These are phyloP conservation scores for Tolypocladium inflatum DNA, from an alignment of 2,329 filamentous ascomycete genomes.

Conservation along the genomic window DNA sequence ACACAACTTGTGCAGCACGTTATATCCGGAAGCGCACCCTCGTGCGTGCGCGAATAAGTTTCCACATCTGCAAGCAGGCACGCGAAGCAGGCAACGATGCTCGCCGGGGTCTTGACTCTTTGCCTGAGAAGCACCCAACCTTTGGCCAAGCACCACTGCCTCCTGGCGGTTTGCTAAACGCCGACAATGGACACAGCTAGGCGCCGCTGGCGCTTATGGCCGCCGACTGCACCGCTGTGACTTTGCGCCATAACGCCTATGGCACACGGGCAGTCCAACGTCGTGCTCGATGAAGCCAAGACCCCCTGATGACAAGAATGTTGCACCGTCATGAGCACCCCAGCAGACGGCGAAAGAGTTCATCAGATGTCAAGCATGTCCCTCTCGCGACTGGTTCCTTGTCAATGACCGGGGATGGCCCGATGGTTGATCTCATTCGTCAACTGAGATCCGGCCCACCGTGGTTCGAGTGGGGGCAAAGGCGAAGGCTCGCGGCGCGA, in stretches of 20 bases:
- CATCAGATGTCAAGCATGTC: neutral
- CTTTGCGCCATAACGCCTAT: neutral
- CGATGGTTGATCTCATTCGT: neutral
- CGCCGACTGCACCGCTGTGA: neutral
- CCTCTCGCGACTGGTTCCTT: neutral
- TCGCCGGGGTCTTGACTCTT: neutral
- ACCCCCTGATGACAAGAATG: neutral
- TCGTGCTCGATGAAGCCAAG: neutral
- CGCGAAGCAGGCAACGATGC: neutral
- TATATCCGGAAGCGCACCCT: neutral
- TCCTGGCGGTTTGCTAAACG: neutral
- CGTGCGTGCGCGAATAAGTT: neutral
- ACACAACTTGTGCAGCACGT: neutral
- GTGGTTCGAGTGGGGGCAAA: neutral
- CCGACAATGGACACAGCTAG: neutral
- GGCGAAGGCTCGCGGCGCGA: neutral
- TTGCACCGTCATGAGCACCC: neutral
- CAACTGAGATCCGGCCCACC: slow-evolving; percentile 3
- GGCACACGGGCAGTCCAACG: neutral
- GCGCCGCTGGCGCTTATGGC: neutral
- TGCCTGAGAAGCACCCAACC: neutral
- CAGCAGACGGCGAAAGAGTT: neutral
- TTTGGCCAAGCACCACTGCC: neutral
- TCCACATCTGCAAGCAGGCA: neutral
- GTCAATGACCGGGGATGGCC: neutral